Conservation (phyloP, 2,329 filamentous ascomycete genomes). For the Aspergillus pseudoviridinutans region DNA sequence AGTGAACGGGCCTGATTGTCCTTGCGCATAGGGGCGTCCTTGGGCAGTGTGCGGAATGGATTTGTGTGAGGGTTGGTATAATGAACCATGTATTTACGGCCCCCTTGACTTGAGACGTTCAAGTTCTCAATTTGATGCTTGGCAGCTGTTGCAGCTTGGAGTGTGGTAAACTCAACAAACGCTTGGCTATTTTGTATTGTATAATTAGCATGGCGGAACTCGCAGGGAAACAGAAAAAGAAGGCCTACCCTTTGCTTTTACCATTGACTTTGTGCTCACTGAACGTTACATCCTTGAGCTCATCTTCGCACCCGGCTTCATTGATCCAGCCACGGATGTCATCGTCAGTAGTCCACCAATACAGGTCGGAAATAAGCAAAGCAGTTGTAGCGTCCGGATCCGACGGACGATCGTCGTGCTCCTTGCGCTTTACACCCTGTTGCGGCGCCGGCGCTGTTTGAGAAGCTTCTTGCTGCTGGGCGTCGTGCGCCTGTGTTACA, state of each 20-base stretch:
- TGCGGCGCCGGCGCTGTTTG: slow-evolving; percentile 35
- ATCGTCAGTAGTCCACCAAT: slow-evolving; percentile 97
- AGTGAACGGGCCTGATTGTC: slow-evolving; percentile 51
- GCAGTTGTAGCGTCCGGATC: slow-evolving; percentile 64
- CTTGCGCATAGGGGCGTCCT: slow-evolving; percentile 75
- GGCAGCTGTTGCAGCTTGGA: slow-evolving; percentile 77
- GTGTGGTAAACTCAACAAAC: slow-evolving; percentile 78
- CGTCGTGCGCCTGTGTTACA: slow-evolving; percentile 16
- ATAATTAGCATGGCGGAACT: slow-evolving; percentile 1
- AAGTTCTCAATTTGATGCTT: slow-evolving; percentile 76
- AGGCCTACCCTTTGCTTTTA: slow-evolving; percentile 87
- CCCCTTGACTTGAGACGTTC: slow-evolving; percentile 51
- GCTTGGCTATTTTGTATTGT: slow-evolving; percentile 52
- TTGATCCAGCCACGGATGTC: slow-evolving; percentile 85
- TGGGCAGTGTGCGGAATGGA: slow-evolving; percentile 85
- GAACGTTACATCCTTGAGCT: slow-evolving; percentile 90
- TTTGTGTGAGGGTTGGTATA: slow-evolving; percentile 77
- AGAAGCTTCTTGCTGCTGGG: slow-evolving; percentile 17
- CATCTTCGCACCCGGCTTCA: slow-evolving; percentile 73
- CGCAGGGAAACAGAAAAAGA: background rate
- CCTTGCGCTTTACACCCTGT: slow-evolving; percentile 61
- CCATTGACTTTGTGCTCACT: slow-evolving; percentile 99
- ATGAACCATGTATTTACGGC: slow-evolving; percentile 65
- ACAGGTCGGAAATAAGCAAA: slow-evolving; percentile 80
- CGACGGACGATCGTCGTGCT: slow-evolving; percentile 51